Base-by-base conservation (phyloP, 345 rosid genomes). In the Kernera saxatilis region DNA sequence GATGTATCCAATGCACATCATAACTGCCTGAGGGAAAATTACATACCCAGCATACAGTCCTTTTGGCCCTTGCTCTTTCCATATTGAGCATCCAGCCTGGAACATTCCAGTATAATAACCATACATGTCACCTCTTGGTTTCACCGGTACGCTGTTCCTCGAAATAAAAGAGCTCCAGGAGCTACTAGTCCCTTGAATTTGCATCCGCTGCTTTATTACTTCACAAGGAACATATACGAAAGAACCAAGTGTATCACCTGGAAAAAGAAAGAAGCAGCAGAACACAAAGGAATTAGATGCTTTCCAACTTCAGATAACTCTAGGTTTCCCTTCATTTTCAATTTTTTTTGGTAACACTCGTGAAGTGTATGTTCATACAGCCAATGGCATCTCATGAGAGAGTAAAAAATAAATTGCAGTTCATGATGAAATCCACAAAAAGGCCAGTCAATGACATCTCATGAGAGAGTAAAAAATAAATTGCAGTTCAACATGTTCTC, bases 181-280 rank as follows among this genome's bases (percentile, higher is more conserved):
- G 59, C 77, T 75, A 74, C 62, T 75, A 6, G 97, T 81, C 67
- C 98, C 98, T 82, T 93, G 98, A 73, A 93, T 81, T 85, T 93
- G 98, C 98, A 93, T 93, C 51, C 97, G 91, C 73, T 88, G 98
- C 87, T 93, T 93, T 78, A 93, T 85, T 56, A 93, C 97, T 84
- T 93, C 98, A 67, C 97, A 93, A 23, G 98, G 98, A 66, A 93
- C 98, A 80, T 90, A 93, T 35, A 87, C 81, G 71, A 88, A 73
- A 56, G 98, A 93, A 81, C 97, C 98, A 70, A 93, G 88, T 17
- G 98, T 88, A 79, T 93, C 98, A 37, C 98, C 98, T 93, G 86
- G 76, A 79, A 80, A 27, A 50, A 26, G 66, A 71, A 71, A 29
- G 59, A 72, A 64, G 73, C 72, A 66, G 60, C 29, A 70, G 19